Percentiles rank a stretch among this genome's conserved stretches.
These are phyloP conservation scores for Francoa sonchifolia DNA, from an alignment of 441 rosid genomes.

Conservation along the genomic window DNA sequence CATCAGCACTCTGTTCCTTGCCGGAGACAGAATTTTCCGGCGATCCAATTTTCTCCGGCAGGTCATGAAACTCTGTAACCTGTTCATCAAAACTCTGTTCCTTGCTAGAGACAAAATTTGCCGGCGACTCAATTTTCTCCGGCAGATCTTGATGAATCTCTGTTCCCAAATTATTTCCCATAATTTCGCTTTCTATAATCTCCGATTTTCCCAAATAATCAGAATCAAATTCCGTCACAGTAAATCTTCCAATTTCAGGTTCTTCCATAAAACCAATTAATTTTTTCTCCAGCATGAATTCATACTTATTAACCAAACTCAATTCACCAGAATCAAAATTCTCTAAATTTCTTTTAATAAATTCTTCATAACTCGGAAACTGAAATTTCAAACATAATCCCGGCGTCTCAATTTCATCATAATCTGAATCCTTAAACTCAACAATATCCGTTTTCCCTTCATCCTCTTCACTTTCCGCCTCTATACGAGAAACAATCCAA, in stretches of 20 bases:
- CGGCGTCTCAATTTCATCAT: constrained; percentile 21
- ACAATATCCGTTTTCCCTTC: constrained; percentile 13
- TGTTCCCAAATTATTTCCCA: neutral
- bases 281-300: constrained; percentile 17
- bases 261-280: constrained; percentile 22
- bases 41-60: too few relatives aligned
- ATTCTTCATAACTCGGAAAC: constrained; percentile 33
- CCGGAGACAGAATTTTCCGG: too few relatives aligned
- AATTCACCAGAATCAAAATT: constrained; percentile 14
- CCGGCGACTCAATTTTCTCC: too few relatives aligned
- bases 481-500: neutral
- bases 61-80: too few relatives aligned
- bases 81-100: constrained; percentile 6
- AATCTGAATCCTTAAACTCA: constrained; percentile 7
- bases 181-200: neutral
- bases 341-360: constrained; percentile 11
- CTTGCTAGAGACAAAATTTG: too few relatives aligned
- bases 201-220: constrained; percentile 10
- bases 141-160: too few relatives aligned
- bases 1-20: too few relatives aligned
- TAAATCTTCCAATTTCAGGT: constrained; percentile 21
- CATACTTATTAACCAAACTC: constrained; percentile 18
- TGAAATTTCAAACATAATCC: constrained; percentile 38
- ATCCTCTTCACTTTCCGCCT: constrained; percentile 18
- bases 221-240: constrained; percentile 19